Base-by-base conservation (phyloP, 352 stramenopile species). In the Pythium aquatile region DNA sequence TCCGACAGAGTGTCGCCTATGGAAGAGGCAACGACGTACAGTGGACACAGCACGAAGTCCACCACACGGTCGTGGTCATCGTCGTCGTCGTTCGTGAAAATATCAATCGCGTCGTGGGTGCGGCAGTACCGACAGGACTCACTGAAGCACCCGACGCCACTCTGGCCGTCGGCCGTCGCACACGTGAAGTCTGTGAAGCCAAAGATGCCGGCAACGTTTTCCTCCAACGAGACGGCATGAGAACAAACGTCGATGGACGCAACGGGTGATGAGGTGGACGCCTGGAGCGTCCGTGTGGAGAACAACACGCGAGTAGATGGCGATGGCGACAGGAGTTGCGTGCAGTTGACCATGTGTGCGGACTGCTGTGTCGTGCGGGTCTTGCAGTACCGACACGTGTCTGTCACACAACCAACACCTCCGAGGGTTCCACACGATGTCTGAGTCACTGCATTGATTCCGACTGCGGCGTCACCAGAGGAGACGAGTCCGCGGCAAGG, bases 351-450 rank as follows among this genome's bases (percentile, higher is more conserved):
- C 48, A 58, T 47, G 33, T 68, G 64, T 13, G 14, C 57, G 5
- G 42, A 76, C 48, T 53, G 61, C 9, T 9, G 2, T 10, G 65
- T 71, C 52, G 33, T 40, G 17, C 61, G 47, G 32, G 30, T 65
- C 58, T 64, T 74, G 62, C 72, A 78, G 66, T 66, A 78, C 5
- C 68, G 68, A 35, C 68, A 78, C 1, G 49, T 30, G 40, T 61
- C 62, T 1, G 56, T 68, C 26, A 78, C 65, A 39, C 68, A 78
- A 4, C 72, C 68, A 16, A 74, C 42, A 4, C 65, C 65, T n/a
- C 68, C 69, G 2, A 14, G 13, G 13, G 16, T 11, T 2, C 29
- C 30, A 16, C 72, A 78, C 16, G 11, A 62, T 9, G 42, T 24
- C 30, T 73, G 56, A 5, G 57, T 70, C 8, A 74, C 8, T 9